Conservation (phyloP, 2,329 filamentous ascomycete species). For the Colletotrichum sp. region DNA sequence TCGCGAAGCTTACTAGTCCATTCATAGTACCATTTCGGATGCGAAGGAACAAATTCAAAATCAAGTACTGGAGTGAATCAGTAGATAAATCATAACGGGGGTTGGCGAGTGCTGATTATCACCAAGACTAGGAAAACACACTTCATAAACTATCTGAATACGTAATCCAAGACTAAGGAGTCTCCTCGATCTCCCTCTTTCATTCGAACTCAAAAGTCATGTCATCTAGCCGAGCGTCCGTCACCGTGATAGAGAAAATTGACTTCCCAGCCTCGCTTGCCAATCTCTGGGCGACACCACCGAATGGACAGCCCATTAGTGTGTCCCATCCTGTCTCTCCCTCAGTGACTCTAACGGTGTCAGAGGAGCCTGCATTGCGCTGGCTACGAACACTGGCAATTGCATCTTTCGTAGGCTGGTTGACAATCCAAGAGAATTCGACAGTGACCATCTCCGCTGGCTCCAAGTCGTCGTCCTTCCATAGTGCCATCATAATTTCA, state of each 20-base stretch:
- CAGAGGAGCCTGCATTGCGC: background rate
- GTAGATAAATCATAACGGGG: background rate
- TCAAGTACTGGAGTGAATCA: fast-evolving
- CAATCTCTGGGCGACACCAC: background rate
- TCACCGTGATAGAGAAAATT: background rate
- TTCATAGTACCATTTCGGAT: fast-evolving
- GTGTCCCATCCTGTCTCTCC: background rate
- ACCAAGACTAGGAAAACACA: background rate
- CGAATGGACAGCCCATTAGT: background rate
- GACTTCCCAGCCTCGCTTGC: background rate
- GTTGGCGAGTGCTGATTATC: background rate
- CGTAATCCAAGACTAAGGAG: background rate
- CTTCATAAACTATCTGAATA: background rate
- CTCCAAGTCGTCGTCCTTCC: background rate
- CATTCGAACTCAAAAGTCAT: background rate
- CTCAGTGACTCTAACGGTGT: background rate
- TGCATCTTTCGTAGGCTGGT: background rate
- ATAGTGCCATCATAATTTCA: background rate
- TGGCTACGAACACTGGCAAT: background rate
- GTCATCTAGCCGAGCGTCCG: background rate
- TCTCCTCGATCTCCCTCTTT: background rate
- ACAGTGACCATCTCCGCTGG: background rate
- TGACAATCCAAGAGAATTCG: background rate
- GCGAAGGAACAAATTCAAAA: background rate
- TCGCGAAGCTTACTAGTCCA: fast-evolving